Evolutionary conservation across 2,329 filamentous ascomycete species (phyloP).

Genomic region (Diaporthe helianthi): DNA sequence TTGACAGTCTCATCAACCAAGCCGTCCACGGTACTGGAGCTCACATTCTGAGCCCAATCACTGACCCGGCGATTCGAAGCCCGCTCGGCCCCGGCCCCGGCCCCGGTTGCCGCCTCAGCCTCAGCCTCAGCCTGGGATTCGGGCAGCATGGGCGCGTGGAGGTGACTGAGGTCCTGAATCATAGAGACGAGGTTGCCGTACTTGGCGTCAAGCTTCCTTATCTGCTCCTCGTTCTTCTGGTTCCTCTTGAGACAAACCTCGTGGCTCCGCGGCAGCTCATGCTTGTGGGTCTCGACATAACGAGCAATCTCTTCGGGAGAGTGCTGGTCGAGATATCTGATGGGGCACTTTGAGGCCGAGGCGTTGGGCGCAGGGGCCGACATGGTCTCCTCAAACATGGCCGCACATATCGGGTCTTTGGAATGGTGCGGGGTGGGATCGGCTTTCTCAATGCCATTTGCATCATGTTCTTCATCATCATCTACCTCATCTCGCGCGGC

Average conservation of each 20-base stretch:
- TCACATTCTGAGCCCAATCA: constrained; percentile 84
- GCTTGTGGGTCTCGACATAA: constrained; percentile 95
- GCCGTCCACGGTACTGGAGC: constrained; percentile 53
- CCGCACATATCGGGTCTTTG: constrained; percentile 68
- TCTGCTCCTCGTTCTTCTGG: constrained; percentile 83
- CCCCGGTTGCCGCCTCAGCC: background rate
- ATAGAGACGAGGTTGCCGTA: constrained; percentile 92
- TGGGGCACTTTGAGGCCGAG: constrained; percentile 77
- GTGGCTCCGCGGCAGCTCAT: constrained; percentile 91
- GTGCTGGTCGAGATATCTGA: constrained; percentile 90
- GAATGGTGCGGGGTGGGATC: constrained; percentile 53
- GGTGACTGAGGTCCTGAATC: constrained; percentile 87
- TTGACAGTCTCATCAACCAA: constrained; percentile 40
- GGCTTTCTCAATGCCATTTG: constrained; percentile 44
- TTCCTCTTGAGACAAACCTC: constrained; percentile 91
- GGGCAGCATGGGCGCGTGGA: constrained; percentile 87
- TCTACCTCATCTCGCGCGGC: constrained; percentile 38
- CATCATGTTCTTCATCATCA: constrained; percentile 33
- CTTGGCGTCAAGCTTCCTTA: constrained; percentile 89
- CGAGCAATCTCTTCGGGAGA: constrained; percentile 91
- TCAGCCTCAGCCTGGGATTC: constrained; percentile 40
- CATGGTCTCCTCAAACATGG: constrained; percentile 66
- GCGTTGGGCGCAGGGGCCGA: constrained; percentile 59
- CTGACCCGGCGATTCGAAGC: constrained; percentile 76
- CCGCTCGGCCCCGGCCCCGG: constrained; percentile 47